Evolutionary conservation across 2,329 filamentous ascomycete genomes (phyloP).

Genomic region (Westerdykella ornata): DNA sequence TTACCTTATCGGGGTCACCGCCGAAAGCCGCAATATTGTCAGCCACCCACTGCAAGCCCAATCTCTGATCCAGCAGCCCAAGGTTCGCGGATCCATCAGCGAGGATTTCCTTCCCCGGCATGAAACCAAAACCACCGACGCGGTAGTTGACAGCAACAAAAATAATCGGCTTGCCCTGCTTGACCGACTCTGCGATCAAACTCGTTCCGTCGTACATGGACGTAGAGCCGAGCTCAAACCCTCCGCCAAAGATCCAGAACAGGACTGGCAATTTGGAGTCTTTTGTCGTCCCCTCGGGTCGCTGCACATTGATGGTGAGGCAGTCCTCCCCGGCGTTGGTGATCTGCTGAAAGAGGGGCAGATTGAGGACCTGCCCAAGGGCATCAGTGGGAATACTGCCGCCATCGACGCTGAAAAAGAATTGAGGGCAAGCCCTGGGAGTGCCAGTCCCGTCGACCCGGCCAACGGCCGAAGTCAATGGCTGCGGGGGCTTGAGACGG

Average conservation of each 20-base stretch:
- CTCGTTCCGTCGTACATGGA: slow-evolving; percentile 39
- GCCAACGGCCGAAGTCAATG: slow-evolving; percentile 52
- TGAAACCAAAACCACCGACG: slow-evolving; percentile 65
- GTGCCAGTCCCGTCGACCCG: slow-evolving; percentile 54
- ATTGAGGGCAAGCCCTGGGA: slow-evolving; percentile 64
- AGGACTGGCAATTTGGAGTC: slow-evolving; percentile 42
- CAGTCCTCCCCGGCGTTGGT: slow-evolving; percentile 40
- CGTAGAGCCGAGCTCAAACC: slow-evolving; percentile 37
- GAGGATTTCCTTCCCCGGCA: slow-evolving; percentile 62
- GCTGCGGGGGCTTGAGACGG: slow-evolving; percentile 62
- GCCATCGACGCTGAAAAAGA: slow-evolving; percentile 51
- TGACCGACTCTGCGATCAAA: slow-evolving; percentile 39
- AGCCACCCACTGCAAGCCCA: slow-evolving; percentile 68
- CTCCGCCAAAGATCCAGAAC: slow-evolving; percentile 46
- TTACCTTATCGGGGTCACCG: slow-evolving; percentile 70
- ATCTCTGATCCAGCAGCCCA: slow-evolving; percentile 65
- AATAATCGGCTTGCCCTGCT: slow-evolving; percentile 57
- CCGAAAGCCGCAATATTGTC: slow-evolving; percentile 73
- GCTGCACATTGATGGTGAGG: slow-evolving; percentile 39
- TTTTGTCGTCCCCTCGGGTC: slow-evolving; percentile 35
- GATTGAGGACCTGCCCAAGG: slow-evolving; percentile 35
- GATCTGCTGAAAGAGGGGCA: slow-evolving; percentile 35
- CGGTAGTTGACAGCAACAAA: slow-evolving; percentile 76
- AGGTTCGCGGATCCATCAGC: slow-evolving; percentile 63
- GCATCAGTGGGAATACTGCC: slow-evolving; percentile 31